phyloP scores from a whole-genome alignment of 2,329 filamentous ascomycete species.

The Penicillium sp. region DNA sequence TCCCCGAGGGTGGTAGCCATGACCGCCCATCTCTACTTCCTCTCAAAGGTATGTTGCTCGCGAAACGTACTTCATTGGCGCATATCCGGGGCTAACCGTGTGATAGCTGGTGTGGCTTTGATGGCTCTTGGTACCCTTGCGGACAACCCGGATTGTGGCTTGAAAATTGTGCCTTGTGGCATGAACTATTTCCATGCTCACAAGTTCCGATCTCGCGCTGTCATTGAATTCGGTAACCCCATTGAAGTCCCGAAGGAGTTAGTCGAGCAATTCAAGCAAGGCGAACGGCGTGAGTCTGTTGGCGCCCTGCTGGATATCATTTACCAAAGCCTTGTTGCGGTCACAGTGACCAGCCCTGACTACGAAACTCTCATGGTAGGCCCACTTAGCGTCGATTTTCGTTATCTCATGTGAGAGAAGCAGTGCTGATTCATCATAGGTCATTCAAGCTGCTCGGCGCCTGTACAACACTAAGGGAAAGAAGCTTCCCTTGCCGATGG shows the following conservation, averaged over 20 bases:
- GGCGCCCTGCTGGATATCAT: conserved; percentile 82
- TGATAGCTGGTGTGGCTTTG: conserved; percentile 82
- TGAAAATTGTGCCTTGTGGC: conserved; percentile 94
- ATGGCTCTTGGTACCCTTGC: conserved; percentile 93
- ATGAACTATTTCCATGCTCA: conserved; percentile 99
- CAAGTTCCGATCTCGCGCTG: conserved; percentile 94
- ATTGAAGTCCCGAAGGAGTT: conserved; percentile 81
- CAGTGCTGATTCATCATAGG: conserved; percentile 47
- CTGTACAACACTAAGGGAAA: conserved; percentile 94
- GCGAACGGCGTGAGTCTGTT: conserved; percentile 83
- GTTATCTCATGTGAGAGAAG: neutral
- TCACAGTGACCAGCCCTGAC: conserved; percentile 89
- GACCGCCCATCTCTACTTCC: conserved; percentile 89
- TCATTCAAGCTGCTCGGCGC: conserved; percentile 89
- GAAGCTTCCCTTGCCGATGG: conserved; percentile 86
- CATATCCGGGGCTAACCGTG: neutral
- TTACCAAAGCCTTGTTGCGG: conserved; percentile 79
- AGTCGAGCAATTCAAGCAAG: conserved; percentile 80
- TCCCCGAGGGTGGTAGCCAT: conserved; percentile 94
- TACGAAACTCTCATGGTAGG: conserved; percentile 89
- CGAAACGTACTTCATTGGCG: neutral
- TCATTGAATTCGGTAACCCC: conserved; percentile 90
- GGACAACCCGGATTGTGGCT: conserved; percentile 78
- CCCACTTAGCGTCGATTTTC: neutral
- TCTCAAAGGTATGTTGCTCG: conserved; percentile 63